These are phyloP conservation scores for Colletotrichum eremochloae DNA, from an alignment of 2,329 filamentous ascomycete genomes.

Conservation along the genomic window DNA sequence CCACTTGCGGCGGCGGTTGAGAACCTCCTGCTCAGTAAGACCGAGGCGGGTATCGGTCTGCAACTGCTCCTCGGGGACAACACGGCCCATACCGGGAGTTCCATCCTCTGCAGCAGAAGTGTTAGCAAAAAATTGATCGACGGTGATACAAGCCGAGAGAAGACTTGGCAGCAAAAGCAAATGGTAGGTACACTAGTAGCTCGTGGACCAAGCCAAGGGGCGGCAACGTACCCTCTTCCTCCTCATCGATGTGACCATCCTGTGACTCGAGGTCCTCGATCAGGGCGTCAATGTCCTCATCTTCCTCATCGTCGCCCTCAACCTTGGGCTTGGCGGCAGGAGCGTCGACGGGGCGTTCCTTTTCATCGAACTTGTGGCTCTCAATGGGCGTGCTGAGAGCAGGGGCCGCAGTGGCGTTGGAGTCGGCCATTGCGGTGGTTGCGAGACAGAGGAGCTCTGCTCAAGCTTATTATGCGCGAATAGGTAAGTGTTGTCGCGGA, in stretches of 20 bases:
- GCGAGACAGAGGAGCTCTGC: conserved; percentile 41
- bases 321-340: conserved; percentile 56
- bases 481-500: conserved; percentile 27
- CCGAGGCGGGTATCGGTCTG: conserved; percentile 81
- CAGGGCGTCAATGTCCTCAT: conserved; percentile 87
- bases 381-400: conserved; percentile 75
- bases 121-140: conserved; percentile 19
- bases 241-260: conserved; percentile 77
- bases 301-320: conserved; percentile 77
- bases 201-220: neutral
- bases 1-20: conserved; percentile 73
- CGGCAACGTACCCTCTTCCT: conserved; percentile 65
- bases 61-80: conserved; percentile 80
- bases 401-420: conserved; percentile 64
- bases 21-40: conserved; percentile 79
- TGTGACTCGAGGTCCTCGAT: conserved; percentile 90
- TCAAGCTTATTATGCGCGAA: conserved; percentile 41
- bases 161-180: neutral
- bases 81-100: conserved; percentile 67
- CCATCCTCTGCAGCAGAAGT: conserved; percentile 44
- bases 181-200: neutral
- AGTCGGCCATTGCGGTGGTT: conserved; percentile 65
- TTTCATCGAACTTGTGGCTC: conserved; percentile 75
- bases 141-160: no score
- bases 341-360: conserved; percentile 59